Base-by-base conservation (phyloP, 768 basidiomycete species). In the Termitomyces bulborhizus region DNA sequence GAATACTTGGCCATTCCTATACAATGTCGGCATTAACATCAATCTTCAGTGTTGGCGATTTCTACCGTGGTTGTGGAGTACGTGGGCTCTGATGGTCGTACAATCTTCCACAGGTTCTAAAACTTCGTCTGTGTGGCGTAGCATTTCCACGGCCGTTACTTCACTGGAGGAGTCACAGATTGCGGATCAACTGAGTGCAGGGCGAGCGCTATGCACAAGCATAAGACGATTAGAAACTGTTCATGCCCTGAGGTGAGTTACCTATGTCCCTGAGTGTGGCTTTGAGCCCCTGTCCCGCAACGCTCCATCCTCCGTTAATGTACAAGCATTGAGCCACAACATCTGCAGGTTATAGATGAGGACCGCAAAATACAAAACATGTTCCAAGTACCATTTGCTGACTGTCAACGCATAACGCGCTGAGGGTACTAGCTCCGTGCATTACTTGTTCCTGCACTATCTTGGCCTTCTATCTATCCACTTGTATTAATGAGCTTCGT, bases 131-230 rank as follows among this genome's bases (percentile, higher is more conserved):
- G 51, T 57, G 57, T 63, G 59, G 58, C 60, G 56, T 55, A 77
- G 77, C 77, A 77, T 55, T 79, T 77, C 66, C 76, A 77, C 53
- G 74, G 73, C 39, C 71, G 75, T n/a, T 77, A 76, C 60, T 77
- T 70, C 58, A 77, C 77, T 41, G 77, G 77, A 26, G 73, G 74
- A 60, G 68, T 65, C 24, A 63, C 59, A 40, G 77, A 79, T 61
- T 79, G 77, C 57, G 55, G 58, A 34, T 72, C 71, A 15, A 57
- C 60, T 1, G 57, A 57, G 4, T 79, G 77, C 67, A 77, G 71
- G 56, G 69, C 71, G 7, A 77, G 76, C 55, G 55, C 56, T 11
- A 60, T 62, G 36, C 77, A 79, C 59, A 76, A 73, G 59, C 77
- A 79, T 61, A 76, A 74, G 60, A 71, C 72, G 5, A 68, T 72